Base-by-base conservation (phyloP, 1,284 basidiomycete genomes). In the Thelephora terrestris region DNA sequence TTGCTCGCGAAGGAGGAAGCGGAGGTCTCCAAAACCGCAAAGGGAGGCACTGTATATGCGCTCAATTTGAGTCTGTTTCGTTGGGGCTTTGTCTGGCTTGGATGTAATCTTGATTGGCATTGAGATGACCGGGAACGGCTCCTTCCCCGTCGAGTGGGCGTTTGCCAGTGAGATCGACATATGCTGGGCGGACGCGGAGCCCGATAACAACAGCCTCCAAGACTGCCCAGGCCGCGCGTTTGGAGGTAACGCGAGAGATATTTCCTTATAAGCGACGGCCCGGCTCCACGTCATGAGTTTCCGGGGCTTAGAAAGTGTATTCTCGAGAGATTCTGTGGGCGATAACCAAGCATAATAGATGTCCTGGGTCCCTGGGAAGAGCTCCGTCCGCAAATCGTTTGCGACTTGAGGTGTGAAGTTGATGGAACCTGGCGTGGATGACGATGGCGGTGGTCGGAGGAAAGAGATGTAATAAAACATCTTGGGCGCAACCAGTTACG, bases 391-490 rank as follows among this genome's bases (percentile, higher is more conserved):
- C 40, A 90, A 70, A 56, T 89, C 86, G 58, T 90, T 89, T n/a
- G 78, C 74, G 51, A 90, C 75, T 61, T 88, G 84, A 0, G 83
- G 84, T 1, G 77, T 85, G 43, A 88, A 72, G 9, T 67, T 61
- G 36, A 88, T 61, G 6, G 68, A 59, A 18, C 64, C 66, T 10
- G 64, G 63, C 2, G 66, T 61, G 6, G 63, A 56, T 2, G 68
- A 66, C 74, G 70, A 7, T 9, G 82, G 82, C 10, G 85, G 87
- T 16, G 86, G 83, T 47, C 85, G 77, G 16, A 89, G 73, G 58
- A 89, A 88, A 21, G 83, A 86, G 20, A 89, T 56, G 63, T 87
- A 90, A 64, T 72, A 84, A 64, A 85, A 87, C 85, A 89, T 86
- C 35, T 37, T 37, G 35, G 37, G 37, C n/a, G 37, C 7, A 17